phyloP scores from a whole-genome alignment of 192 early-diverging fungal genomes.

The Coemansia sp. region DNA sequence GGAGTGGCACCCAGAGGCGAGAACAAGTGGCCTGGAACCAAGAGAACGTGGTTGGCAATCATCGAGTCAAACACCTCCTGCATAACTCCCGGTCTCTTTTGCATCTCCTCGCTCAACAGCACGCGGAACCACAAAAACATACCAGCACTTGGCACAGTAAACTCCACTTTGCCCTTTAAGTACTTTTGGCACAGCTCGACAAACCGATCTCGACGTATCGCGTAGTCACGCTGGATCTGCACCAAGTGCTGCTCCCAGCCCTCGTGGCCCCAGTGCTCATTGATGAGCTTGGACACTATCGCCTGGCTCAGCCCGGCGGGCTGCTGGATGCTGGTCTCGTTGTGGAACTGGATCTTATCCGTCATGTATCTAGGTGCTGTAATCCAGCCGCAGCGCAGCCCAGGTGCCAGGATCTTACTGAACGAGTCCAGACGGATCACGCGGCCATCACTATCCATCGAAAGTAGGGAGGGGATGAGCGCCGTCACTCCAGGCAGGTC shows the following conservation, averaged over 20 bases:
- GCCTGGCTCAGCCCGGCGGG: constrained; percentile 80
- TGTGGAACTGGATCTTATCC: constrained; percentile 78
- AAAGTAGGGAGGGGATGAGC: constrained; percentile 76
- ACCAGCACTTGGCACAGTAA: constrained; percentile 63
- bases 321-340: constrained; percentile 78
- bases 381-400: constrained; percentile 80
- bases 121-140: constrained; percentile 91
- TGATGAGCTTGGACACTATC: constrained; percentile 66
- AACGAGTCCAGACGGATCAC: constrained; percentile 91
- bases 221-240: constrained; percentile 71
- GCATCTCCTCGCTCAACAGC: constrained; percentile 35
- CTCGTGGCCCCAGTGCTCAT: constrained; percentile 71
- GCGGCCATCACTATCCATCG: constrained; percentile 82
- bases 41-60: constrained; percentile 65
- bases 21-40: constrained; percentile 67
- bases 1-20: constrained; percentile 52
- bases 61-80: constrained; percentile 61
- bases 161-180: constrained; percentile 61
- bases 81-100: constrained; percentile 53
- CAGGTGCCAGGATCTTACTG: constrained; percentile 87
- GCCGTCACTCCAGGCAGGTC: constrained; percentile 17
- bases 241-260: constrained; percentile 75
- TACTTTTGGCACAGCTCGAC: constrained; percentile 60
- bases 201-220: constrained; percentile 66
- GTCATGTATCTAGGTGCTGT: constrained; percentile 67